Evolutionary conservation across 2,329 filamentous ascomycete species (phyloP).

Genomic region (Hymenoscyphus linearis): DNA sequence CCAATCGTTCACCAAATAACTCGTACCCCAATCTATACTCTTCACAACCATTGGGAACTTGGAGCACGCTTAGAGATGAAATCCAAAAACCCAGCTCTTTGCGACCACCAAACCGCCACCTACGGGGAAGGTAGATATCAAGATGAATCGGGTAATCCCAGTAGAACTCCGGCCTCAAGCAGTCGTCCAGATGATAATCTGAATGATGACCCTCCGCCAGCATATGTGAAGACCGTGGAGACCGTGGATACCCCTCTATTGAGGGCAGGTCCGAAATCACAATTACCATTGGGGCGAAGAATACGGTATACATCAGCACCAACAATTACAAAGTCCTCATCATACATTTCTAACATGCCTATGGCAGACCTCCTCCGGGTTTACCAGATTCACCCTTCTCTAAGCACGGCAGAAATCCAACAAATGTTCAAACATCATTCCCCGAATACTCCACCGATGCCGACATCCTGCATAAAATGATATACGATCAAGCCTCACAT

Average conservation of each 20-base stretch:
- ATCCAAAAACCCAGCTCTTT: conserved; percentile 4
- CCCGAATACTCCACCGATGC: conserved; percentile 24
- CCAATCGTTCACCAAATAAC: not conserved
- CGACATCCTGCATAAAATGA: conserved; percentile 23
- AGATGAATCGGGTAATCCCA: not conserved
- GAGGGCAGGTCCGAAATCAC: not conserved
- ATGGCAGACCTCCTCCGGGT: conserved; percentile 4
- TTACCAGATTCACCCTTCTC: conserved; percentile 23
- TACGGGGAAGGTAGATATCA: conserved; percentile 6
- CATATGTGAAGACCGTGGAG: conserved; percentile 19
- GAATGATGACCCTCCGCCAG: conserved; percentile 15
- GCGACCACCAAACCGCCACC: not conserved
- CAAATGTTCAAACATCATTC: conserved; percentile 24
- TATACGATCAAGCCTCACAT: conserved; percentile 25
- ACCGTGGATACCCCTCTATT: not conserved
- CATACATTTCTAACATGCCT: not conserved
- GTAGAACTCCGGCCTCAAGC: not conserved
- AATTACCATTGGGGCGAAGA: not conserved
- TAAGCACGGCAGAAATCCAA: conserved; percentile 16
- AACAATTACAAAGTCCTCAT: not conserved
- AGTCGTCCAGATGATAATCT: not conserved
- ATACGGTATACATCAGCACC: conserved; percentile 2
- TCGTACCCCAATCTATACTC: not conserved
- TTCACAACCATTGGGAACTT: not conserved
- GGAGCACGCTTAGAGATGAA: not conserved